Conservation (phyloP, 768 basidiomycete genomes). For the Melanogaster broomeanus region DNA sequence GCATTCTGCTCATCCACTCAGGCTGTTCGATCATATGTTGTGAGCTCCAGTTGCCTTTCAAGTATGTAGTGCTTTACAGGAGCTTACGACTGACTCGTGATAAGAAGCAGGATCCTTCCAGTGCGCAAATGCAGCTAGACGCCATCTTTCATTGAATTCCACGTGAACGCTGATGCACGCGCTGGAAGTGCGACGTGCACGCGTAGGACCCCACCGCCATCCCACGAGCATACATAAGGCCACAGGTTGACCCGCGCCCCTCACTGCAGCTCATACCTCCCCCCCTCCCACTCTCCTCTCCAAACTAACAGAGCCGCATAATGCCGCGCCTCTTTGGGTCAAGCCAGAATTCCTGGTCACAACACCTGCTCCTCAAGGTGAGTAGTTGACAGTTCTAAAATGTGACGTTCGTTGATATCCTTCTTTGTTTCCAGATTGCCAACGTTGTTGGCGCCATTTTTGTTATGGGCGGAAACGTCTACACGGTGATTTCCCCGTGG, state of each 20-base stretch:
- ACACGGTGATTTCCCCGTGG: constrained; percentile 56
- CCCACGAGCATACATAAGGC: constrained; percentile 26
- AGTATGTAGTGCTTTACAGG: too few species aligned
- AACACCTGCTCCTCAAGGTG: constrained; percentile 58
- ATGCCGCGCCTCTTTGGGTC: constrained; percentile 29
- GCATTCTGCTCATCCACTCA: too few species aligned
- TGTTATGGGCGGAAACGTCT: constrained; percentile 62
- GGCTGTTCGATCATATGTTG: background rate
- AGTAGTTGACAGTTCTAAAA: background rate
- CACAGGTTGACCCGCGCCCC: constrained; percentile 11
- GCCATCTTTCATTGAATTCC: constrained; percentile 15
- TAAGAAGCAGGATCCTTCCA: background rate
- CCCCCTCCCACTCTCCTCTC: constrained; percentile 4
- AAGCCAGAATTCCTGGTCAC: constrained; percentile 41
- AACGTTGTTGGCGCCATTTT: constrained; percentile 58
- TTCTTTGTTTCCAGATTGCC: constrained; percentile 38
- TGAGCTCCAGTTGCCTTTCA: background rate
- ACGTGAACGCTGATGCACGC: constrained; percentile 24
- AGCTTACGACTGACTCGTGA: background rate
- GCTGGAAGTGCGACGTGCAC: constrained; percentile 27
- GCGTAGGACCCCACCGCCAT: constrained; percentile 16
- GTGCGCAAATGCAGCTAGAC: background rate
- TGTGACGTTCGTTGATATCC: constrained; percentile 4
- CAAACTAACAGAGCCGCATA: background rate
- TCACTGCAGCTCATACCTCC: constrained; percentile 9